phyloP scores from a whole-genome alignment of 805 yeast species.

The Ogataea siamensis region DNA sequence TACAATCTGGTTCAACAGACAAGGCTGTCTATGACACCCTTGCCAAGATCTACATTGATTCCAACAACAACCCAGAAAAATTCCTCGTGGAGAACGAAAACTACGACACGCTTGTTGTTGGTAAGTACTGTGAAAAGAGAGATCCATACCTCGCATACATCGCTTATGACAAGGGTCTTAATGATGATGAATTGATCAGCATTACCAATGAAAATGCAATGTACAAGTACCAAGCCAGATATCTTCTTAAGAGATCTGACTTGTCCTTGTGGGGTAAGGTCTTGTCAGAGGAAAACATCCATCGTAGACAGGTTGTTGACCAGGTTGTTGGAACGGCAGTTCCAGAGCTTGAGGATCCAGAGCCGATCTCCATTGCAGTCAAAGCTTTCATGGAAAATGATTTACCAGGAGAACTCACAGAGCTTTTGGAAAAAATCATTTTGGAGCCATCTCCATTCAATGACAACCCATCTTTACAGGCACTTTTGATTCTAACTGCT shows the following conservation, averaged over 20 bases:
- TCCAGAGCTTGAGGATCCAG: conserved; percentile 90
- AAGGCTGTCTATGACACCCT: conserved; percentile 90
- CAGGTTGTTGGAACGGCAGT: conserved; percentile 95
- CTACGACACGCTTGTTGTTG: conserved; percentile 93
- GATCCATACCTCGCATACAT: conserved; percentile 98
- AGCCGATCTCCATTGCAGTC: conserved; percentile 89
- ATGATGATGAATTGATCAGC: conserved; percentile 83
- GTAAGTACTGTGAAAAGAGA: conserved; percentile 98
- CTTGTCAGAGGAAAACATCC: conserved; percentile 68
- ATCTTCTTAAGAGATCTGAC: conserved; percentile 86
- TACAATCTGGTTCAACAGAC: conserved; percentile 81
- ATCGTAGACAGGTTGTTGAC: conserved; percentile 89
- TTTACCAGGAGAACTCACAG: conserved; percentile 88
- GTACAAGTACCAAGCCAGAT: conserved; percentile 99
- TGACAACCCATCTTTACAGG: conserved; percentile 93
- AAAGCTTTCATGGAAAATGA: conserved; percentile 96
- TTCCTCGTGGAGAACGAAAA: conserved; percentile 86
- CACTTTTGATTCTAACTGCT: conserved; percentile 88
- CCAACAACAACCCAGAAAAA: conserved; percentile 96
- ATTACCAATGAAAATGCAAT: conserved; percentile 96
- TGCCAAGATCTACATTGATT: conserved; percentile 97
- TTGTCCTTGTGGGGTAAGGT: conserved; percentile 78
- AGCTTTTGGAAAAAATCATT: conserved; percentile 91
- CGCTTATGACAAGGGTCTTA: conserved; percentile 93
- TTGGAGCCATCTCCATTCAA: conserved; percentile 96